These are phyloP conservation scores for Verticillium tricorpus DNA, from an alignment of 2,329 filamentous ascomycete genomes.

Conservation along the genomic window DNA sequence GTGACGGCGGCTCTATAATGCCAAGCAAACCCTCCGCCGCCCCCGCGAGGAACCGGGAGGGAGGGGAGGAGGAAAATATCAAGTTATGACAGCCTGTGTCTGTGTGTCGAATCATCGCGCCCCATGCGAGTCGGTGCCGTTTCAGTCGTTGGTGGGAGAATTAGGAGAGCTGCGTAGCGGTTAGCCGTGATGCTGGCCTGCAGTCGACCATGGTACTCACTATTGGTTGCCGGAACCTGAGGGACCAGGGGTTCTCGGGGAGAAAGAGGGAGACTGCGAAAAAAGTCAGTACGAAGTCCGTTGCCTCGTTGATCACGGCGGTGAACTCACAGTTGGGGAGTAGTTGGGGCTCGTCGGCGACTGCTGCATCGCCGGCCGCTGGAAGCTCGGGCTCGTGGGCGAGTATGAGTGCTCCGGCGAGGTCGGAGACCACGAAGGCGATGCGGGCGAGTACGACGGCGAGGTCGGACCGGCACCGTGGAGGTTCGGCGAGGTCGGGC, in stretches of 20 bases:
- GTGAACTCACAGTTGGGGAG: constrained; percentile 55
- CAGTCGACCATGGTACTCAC: constrained; percentile 5
- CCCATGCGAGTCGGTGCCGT: constrained; percentile 8
- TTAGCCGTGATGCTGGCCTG: neutral
- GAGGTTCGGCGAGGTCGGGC: constrained; percentile 60
- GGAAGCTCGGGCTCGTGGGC: constrained; percentile 58
- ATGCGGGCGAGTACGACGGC: constrained; percentile 64
- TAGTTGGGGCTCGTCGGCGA: constrained; percentile 68
- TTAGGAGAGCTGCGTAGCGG: constrained; percentile 16
- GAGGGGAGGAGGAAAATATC: constrained; percentile 1
- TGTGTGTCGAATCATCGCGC: constrained; percentile 9
- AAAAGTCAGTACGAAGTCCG: constrained; percentile 19
- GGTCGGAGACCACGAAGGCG: constrained; percentile 74
- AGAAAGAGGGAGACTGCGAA: constrained; percentile 40
- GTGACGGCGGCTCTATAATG: constrained; percentile 12
- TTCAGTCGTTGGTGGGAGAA: constrained; percentile 35
- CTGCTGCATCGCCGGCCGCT: constrained; percentile 42
- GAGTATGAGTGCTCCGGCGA: constrained; percentile 58
- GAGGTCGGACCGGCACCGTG: constrained; percentile 41
- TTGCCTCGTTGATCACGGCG: too few relatives aligned
- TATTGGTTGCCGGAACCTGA: constrained; percentile 38
- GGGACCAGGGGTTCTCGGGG: constrained; percentile 40
- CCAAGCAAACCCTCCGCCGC: neutral
- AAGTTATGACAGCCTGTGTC: constrained; percentile 15
- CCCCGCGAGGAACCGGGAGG: neutral